Percentiles rank a stretch among this genome's conserved stretches.
These are phyloP conservation scores for Salix udensis DNA, from an alignment of 345 rosid species.

Conservation along the genomic window DNA sequence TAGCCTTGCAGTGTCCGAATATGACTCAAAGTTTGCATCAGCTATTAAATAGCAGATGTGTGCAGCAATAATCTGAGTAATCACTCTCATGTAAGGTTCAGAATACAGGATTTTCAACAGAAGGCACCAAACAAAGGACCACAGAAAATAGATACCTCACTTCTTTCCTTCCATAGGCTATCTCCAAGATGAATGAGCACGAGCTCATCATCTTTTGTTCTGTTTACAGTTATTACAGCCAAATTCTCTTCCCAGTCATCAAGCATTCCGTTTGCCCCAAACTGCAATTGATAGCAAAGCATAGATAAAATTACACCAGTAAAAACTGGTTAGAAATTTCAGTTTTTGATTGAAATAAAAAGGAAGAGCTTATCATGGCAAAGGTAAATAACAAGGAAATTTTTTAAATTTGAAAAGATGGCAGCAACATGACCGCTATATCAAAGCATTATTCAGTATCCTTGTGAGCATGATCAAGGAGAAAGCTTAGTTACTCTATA, in stretches of 20 bases:
- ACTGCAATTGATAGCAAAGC: constrained; percentile 35
- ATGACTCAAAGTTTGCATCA: constrained; percentile 76
- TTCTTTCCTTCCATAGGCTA: constrained; percentile 93
- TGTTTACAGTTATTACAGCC: constrained; percentile 92
- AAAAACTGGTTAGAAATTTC: not conserved
- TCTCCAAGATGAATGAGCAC: constrained; percentile 96
- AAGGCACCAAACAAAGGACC: constrained; percentile 9
- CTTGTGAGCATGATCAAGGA: not conserved
- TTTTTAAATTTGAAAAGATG: not conserved
- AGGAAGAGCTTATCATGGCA: not conserved
- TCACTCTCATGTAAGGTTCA: constrained; percentile 25
- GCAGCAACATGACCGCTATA: not conserved
- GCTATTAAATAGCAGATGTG: constrained; percentile 80
- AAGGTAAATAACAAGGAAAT: not conserved
- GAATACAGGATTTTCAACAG: constrained; percentile 12
- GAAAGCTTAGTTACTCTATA: not conserved
- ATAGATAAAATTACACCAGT: not conserved
- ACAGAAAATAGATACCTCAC: constrained; percentile 60
- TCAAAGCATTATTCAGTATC: constrained; percentile 3
- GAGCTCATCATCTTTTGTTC: constrained; percentile 93
- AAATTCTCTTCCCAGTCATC: constrained; percentile 98
- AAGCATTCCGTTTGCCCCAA: constrained; percentile 76
- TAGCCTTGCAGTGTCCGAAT: constrained; percentile 73
- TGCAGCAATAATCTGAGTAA: constrained; percentile 65
- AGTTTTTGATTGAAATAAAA: not conserved